Conservation (phyloP, 2,329 filamentous ascomycete species). For the Akanthomyces lecanii region DNA sequence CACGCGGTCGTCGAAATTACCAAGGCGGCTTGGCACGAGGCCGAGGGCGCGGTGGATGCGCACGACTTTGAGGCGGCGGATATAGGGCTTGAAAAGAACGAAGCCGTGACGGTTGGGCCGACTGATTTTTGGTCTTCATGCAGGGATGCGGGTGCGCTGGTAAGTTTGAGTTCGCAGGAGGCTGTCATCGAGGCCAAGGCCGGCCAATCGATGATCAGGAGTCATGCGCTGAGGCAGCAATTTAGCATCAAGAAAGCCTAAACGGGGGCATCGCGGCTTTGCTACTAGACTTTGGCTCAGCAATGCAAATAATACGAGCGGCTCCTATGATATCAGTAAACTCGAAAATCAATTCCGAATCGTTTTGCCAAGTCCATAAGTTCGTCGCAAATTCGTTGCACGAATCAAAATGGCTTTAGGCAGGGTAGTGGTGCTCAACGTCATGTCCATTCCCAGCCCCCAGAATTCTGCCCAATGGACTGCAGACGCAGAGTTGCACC, state of each 20-base stretch:
- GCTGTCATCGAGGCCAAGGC: slow-evolving; percentile 53
- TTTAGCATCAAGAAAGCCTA: slow-evolving; percentile 45
- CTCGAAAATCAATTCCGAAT: too few relatives aligned
- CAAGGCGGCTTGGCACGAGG: slow-evolving; percentile 42
- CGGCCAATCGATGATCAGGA: slow-evolving; percentile 40
- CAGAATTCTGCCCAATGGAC: background rate
- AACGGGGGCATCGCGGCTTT: background rate
- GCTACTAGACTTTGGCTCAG: background rate
- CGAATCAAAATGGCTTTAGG: background rate
- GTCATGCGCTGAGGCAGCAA: slow-evolving; percentile 60
- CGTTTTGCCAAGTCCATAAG: too few relatives aligned
- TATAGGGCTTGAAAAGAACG: slow-evolving; percentile 47
- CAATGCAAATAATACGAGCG: background rate
- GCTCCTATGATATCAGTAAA: too few relatives aligned
- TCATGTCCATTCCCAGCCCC: slow-evolving; percentile 12
- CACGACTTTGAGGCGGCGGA: slow-evolving; percentile 44
- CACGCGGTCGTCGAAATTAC: slow-evolving; percentile 49
- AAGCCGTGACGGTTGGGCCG: slow-evolving; percentile 55
- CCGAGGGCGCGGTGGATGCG: slow-evolving; percentile 39
- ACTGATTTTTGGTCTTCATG: slow-evolving; percentile 58
- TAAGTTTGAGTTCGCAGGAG: slow-evolving; percentile 49
- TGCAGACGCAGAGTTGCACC: background rate
- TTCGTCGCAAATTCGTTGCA: too few relatives aligned
- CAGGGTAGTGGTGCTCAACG: background rate
- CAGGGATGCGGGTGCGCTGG: slow-evolving; percentile 53